Evolutionary conservation across 1,139 yeast genomes (phyloP).

Genomic region (Lodderomyces metapsilosis): DNA sequence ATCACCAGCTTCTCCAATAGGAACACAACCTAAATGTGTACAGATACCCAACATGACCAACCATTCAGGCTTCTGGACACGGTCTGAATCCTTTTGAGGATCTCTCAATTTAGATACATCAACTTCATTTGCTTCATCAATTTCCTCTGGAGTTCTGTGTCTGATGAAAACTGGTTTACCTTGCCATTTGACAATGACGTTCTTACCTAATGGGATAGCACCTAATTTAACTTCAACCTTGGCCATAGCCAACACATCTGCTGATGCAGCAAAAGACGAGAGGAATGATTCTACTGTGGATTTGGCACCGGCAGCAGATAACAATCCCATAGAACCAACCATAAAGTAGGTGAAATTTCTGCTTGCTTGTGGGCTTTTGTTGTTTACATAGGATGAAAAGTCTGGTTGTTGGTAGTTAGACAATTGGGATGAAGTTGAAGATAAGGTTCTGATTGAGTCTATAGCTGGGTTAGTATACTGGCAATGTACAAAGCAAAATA

Average conservation of each 20-base stretch:
- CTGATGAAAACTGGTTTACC: constrained; percentile 99
- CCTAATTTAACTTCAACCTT: constrained; percentile 96
- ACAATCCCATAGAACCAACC: constrained; percentile 95
- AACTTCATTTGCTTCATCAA: constrained; percentile 87
- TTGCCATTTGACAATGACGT: constrained; percentile 98
- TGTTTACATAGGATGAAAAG: constrained; percentile 77
- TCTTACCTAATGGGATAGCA: constrained; percentile 96
- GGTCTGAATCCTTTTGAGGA: constrained; percentile 89
- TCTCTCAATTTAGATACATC: constrained; percentile 81
- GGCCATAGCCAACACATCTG: constrained; percentile 99
- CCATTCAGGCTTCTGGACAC: constrained; percentile 98
- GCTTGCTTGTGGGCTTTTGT: constrained; percentile 65
- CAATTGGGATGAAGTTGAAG: constrained; percentile 49
- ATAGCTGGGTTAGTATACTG: constrained; percentile 9
- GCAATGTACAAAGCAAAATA: not conserved
- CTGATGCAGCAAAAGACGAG: constrained; percentile 94
- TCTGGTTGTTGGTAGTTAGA: constrained; percentile 93
- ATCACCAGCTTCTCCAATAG: constrained; percentile 99
- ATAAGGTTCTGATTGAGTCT: constrained; percentile 38
- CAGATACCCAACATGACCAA: constrained; percentile 98
- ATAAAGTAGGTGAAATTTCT: constrained; percentile 94
- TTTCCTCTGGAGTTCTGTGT: constrained; percentile 94
- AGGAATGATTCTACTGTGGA: constrained; percentile 96
- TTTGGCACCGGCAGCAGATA: constrained; percentile 96
- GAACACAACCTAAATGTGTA: constrained; percentile 99